Evolutionary conservation across 2,329 filamentous ascomycete species (phyloP).

Genomic region (Penicillium capsulatum): DNA sequence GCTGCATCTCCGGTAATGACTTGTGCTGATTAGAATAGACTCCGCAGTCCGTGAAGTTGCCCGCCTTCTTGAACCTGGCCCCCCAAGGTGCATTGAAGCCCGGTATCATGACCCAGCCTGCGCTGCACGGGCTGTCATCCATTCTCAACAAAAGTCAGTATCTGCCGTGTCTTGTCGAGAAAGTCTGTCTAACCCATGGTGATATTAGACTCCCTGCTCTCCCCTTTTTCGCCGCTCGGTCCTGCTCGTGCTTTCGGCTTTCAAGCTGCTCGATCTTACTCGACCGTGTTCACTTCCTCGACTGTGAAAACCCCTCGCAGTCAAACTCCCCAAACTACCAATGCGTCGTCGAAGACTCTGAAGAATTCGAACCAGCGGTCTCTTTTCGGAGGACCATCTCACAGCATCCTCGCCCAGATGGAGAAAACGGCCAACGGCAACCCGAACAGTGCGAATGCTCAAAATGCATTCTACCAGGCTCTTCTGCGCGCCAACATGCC

Average conservation of each 20-base stretch:
- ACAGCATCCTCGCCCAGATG: slow-evolving; percentile 69
- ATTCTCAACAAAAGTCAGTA: slow-evolving; percentile 19
- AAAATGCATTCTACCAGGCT: slow-evolving; percentile 91
- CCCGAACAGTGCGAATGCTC: slow-evolving; percentile 76
- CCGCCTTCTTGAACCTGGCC: slow-evolving; percentile 26
- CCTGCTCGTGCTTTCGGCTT: slow-evolving; percentile 12
- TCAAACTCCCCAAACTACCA: slow-evolving; percentile 19
- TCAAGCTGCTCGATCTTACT: slow-evolving; percentile 29
- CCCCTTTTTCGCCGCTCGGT: slow-evolving; percentile 18
- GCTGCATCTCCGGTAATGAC: background rate
- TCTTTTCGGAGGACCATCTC: slow-evolving; percentile 41
- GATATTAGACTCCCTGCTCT: slow-evolving; percentile 16
- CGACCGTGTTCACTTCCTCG: slow-evolving; percentile 36
- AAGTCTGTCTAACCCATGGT: too few species aligned
- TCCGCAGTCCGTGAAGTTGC: slow-evolving; percentile 16
- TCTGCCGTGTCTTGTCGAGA: too few species aligned
- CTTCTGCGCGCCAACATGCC: slow-evolving; percentile 90
- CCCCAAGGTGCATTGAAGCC: slow-evolving; percentile 25
- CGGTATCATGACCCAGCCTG: slow-evolving; percentile 16
- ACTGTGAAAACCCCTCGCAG: slow-evolving; percentile 17
- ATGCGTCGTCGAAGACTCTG: slow-evolving; percentile 28
- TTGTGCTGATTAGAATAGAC: slow-evolving; percentile 10
- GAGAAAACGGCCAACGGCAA: slow-evolving; percentile 94
- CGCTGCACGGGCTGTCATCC: slow-evolving; percentile 17
- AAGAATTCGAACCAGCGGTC: slow-evolving; percentile 36